Evolutionary conservation across 2,329 filamentous ascomycete genomes (phyloP), one percentile per base, ranked within the genome.

Genomic region (Penicillium sp.): DNA sequence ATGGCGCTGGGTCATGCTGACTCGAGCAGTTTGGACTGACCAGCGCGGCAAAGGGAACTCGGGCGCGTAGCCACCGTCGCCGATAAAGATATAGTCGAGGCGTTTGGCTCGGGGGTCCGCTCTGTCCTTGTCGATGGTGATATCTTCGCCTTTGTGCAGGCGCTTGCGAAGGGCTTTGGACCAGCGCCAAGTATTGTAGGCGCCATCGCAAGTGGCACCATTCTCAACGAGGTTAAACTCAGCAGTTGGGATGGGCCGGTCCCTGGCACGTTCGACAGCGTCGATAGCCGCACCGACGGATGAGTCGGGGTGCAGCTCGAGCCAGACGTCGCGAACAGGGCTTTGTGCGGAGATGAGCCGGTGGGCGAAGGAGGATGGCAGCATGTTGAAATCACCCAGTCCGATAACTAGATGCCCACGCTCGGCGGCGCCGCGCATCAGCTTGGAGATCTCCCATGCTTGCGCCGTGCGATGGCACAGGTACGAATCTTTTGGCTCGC

Each of bases 331-430:
- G 39, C 80, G 80, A 25, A 95, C 85, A 12, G 86, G 85, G 8
- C 86, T 83, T 64, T 90, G 85, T 3, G 84, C 82, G 49, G 86
- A 88, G 59, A 98, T 85, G 56, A 97, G 78, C 46, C 84, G 81
- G 72, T 97, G 89, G 28, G 88, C 86, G 54, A 95, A 81, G 24
- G 89, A 95, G 35, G 86, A 72, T 0, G 93, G 93, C n/a, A 89
- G 76, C 87, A 95, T 95, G 73, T 97, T 97, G 75, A 97, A 96
- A 74, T 97, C 93, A 24, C 93, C 93, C 46, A 95, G 75, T 5
- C 85, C 91, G 38, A 97, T 75, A 44, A 91, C 90, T 27, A 97
- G 77, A 66, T 92, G 88, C 6, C 90, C 89, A 12, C 86, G 78
- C 59, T 90, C 87, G 1, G 84, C 81, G 39, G 92, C 91, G 50